Evolutionary conservation across 179 eudicot species (phyloP).

Genomic region (Silene coronaria): DNA sequence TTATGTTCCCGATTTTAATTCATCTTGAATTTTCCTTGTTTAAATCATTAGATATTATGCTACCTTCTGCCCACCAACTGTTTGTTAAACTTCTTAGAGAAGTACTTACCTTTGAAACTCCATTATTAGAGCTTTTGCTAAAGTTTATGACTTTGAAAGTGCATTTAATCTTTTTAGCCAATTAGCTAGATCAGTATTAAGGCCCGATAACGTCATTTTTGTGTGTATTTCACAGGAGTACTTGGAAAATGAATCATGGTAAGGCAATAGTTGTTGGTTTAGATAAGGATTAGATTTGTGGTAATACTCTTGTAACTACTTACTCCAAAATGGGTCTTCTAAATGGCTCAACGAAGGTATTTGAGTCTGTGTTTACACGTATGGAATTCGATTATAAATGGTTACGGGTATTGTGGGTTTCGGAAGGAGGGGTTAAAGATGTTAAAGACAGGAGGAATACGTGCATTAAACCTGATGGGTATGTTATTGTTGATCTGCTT

Average conservation of each 20-base stretch:
- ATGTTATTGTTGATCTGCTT: slow-evolving; percentile 64
- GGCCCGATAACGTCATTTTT: slow-evolving; percentile 65
- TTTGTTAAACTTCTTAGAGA: slow-evolving; percentile 57
- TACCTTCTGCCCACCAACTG: slow-evolving; percentile 61
- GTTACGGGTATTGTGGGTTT: slow-evolving; percentile 54
- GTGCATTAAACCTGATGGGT: slow-evolving; percentile 59
- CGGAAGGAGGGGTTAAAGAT: slow-evolving; percentile 46
- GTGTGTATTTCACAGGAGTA: slow-evolving; percentile 69
- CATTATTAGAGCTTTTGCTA: slow-evolving; percentile 66
- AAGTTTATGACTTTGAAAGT: slow-evolving; percentile 33
- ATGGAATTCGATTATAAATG: slow-evolving; percentile 67
- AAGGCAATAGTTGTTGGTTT: slow-evolving; percentile 45
- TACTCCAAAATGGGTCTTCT: slow-evolving; percentile 56
- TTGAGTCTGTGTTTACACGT: slow-evolving; percentile 38
- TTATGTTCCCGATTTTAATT: too few relatives aligned
- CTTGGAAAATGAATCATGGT: slow-evolving; percentile 47
- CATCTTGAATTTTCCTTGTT: too few relatives aligned
- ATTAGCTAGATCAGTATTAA: slow-evolving; percentile 43
- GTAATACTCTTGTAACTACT: slow-evolving; percentile 64
- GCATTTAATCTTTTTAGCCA: slow-evolving; percentile 46
- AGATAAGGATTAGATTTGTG: slow-evolving; percentile 44
- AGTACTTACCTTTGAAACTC: slow-evolving; percentile 77
- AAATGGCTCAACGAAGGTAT: slow-evolving; percentile 51
- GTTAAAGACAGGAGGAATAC: slow-evolving; percentile 36
- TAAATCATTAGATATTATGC: slow-evolving; percentile 57